These are phyloP conservation scores for Candida odintsovae DNA, from an alignment of 805 yeast species.

Conservation along the genomic window DNA sequence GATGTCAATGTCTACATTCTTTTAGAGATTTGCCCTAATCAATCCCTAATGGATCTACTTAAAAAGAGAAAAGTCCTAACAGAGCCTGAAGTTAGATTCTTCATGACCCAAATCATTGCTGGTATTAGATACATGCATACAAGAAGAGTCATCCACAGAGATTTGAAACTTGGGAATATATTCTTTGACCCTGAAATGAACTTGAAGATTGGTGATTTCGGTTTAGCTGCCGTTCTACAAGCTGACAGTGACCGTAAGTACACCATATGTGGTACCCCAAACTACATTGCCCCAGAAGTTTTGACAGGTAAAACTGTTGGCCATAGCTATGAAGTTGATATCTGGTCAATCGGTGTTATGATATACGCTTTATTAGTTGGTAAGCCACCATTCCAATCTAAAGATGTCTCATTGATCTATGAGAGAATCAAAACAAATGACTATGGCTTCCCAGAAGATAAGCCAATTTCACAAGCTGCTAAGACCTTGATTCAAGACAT, in stretches of 20 bases:
- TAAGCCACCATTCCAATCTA: constrained; percentile 96
- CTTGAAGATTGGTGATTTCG: constrained; percentile 95
- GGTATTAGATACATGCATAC: constrained; percentile 91
- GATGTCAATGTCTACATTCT: constrained; percentile 89
- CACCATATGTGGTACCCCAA: constrained; percentile 98
- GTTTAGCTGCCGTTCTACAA: constrained; percentile 91
- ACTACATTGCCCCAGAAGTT: constrained; percentile 97
- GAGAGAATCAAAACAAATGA: constrained; percentile 84
- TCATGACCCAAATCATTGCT: constrained; percentile 89
- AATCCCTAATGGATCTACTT: constrained; percentile 87
- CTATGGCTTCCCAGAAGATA: constrained; percentile 69
- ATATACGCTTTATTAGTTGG: constrained; percentile 88
- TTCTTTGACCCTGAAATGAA: constrained; percentile 93
- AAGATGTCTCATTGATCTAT: constrained; percentile 87
- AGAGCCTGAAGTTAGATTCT: constrained; percentile 88
- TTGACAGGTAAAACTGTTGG: constrained; percentile 83
- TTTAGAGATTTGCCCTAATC: constrained; percentile 92
- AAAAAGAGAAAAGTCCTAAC: constrained; percentile 77
- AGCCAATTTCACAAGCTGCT: constrained; percentile 64
- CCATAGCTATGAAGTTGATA: constrained; percentile 91
- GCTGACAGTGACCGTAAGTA: constrained; percentile 68
- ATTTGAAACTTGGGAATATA: constrained; percentile 90
- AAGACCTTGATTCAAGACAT: constrained; percentile 64
- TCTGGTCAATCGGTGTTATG: constrained; percentile 98
- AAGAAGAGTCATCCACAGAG: constrained; percentile 91